phyloP scores from a whole-genome alignment of 2,329 filamentous ascomycete species.

The Periconia sp. region DNA sequence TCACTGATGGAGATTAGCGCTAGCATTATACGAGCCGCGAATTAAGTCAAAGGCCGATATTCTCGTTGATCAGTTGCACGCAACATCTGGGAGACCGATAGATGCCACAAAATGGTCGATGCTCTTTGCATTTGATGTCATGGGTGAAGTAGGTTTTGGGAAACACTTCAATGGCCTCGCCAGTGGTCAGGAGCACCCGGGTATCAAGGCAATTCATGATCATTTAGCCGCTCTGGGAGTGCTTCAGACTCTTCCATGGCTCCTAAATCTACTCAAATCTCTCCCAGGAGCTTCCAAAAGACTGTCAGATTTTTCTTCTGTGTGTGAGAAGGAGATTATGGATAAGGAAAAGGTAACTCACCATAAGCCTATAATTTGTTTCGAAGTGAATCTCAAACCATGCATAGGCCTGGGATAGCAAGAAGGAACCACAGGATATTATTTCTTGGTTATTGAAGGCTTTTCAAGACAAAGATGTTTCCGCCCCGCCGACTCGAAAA shows the following conservation, averaged over 20 bases:
- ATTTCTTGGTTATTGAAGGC: slow-evolving; percentile 51
- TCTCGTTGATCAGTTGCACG: slow-evolving; percentile 21
- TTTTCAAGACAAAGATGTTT: slow-evolving; percentile 43
- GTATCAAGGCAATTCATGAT: slow-evolving; percentile 44
- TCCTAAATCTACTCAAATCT: slow-evolving; percentile 35
- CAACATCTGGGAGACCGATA: slow-evolving; percentile 21
- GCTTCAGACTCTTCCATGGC: slow-evolving; percentile 44
- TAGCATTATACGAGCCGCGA: slow-evolving; percentile 29
- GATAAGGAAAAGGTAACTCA: slow-evolving; percentile 32
- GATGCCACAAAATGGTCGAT: slow-evolving; percentile 32
- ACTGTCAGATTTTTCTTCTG: slow-evolving; percentile 38
- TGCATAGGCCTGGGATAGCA: slow-evolving; percentile 25
- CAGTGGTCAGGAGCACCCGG: slow-evolving; percentile 31
- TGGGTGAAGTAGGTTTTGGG: slow-evolving; percentile 36
- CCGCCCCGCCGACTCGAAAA: slow-evolving; percentile 37
- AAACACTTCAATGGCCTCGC: slow-evolving; percentile 32
- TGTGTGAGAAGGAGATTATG: slow-evolving; percentile 36
- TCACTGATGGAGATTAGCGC: slow-evolving; percentile 18
- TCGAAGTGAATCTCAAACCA: too few species aligned
- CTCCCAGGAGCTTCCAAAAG: slow-evolving; percentile 37
- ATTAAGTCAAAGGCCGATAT: slow-evolving; percentile 31
- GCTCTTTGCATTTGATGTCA: slow-evolving; percentile 37
- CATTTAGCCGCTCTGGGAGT: slow-evolving; percentile 44
- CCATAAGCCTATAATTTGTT: too few species aligned
- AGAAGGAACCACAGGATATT: slow-evolving; percentile 44